Base-by-base conservation (phyloP, 805 yeast genomes). In the Lipomyces starkeyi region DNA sequence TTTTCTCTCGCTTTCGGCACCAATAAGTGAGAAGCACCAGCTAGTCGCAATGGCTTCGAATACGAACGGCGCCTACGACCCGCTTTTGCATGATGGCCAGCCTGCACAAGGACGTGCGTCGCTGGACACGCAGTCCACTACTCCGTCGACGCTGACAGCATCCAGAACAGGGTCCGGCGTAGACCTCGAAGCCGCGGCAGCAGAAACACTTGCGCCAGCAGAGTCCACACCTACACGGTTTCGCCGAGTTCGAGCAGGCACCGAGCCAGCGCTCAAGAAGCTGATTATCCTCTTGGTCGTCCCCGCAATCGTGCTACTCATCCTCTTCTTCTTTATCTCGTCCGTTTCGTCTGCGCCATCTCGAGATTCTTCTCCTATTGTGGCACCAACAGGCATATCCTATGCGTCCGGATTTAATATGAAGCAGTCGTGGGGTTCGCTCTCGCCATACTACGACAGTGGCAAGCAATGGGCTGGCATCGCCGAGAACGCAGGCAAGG, bases 401-500 rank as follows among this genome's bases (percentile, higher is more conserved):
- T 78, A 72, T 63, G 76, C 77, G 7, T 66, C 72, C 54, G 80
- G 80, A 40, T 80, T 80, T 73, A 75, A 79, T 71, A 78, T 79
- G 78, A 74, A 76, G 72, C 80, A 79, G 62, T 78, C 80, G 55
- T 80, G 82, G 82, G 82, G 82, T 43, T 68, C 81, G 14, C 73
- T 77, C 59, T 78, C 82, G 53, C 82, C 82, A 14, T 80, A 78
- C 68, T 80, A 80, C 67, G 80, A 77, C 37, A 68, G 76, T 25
- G 82, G 82, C 27, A 68, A 69, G 22, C 73, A 75, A 14, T 80
- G 78, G 69, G 74, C 71, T 9, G 81, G 81, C 6, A 73, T 79
- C 13, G 65, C 74, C 58, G 70, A 66, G 9, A 25, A 6, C 14
- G 77, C 78, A 4, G 73, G 73, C 37, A 68, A 65, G 60, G 78